Percentiles rank a stretch among this genome's conserved stretches.
Evolutionary conservation across 2,329 filamentous ascomycete species (phyloP).

Genomic region (Talaromyces sp.): DNA sequence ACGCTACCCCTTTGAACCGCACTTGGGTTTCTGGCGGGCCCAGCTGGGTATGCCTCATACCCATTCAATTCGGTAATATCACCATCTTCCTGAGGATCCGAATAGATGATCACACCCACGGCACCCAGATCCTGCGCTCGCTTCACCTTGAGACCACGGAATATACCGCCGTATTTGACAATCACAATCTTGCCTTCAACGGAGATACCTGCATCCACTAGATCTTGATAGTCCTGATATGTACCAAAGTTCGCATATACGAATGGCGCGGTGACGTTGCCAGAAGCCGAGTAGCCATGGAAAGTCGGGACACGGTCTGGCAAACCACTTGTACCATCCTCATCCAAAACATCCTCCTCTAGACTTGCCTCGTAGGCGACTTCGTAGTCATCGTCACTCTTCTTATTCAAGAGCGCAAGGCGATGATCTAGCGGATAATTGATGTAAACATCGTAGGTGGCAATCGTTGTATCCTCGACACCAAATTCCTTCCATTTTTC

Average conservation of each 20-base stretch:
- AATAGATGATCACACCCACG: constrained; percentile 79
- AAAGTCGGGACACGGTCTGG: constrained; percentile 78
- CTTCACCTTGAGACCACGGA: constrained; percentile 89
- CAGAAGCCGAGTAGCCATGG: constrained; percentile 88
- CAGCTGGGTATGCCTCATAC: constrained; percentile 72
- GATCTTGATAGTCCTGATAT: constrained; percentile 77
- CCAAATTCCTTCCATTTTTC: constrained; percentile 71
- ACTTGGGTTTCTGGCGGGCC: constrained; percentile 81
- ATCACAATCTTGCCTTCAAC: constrained; percentile 83
- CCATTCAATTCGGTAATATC: constrained; percentile 77
- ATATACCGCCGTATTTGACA: constrained; percentile 78
- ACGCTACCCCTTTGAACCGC: constrained; percentile 86
- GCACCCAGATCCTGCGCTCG: constrained; percentile 86
- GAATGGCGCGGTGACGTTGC: constrained; percentile 82
- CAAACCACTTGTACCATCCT: constrained; percentile 74
- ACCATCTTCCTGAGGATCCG: constrained; percentile 85
- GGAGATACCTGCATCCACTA: constrained; percentile 68
- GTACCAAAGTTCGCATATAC: constrained; percentile 92
- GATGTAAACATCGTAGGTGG: constrained; percentile 70
- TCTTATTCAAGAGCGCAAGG: constrained; percentile 60
- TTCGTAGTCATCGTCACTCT: constrained; percentile 38
- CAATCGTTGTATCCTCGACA: constrained; percentile 54
- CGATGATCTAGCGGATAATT: constrained; percentile 73
- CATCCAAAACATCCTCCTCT: constrained; percentile 76
- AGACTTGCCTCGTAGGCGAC: constrained; percentile 75